phyloP scores from a whole-genome alignment of 441 rosid species.

The Erysimum pusillum region DNA sequence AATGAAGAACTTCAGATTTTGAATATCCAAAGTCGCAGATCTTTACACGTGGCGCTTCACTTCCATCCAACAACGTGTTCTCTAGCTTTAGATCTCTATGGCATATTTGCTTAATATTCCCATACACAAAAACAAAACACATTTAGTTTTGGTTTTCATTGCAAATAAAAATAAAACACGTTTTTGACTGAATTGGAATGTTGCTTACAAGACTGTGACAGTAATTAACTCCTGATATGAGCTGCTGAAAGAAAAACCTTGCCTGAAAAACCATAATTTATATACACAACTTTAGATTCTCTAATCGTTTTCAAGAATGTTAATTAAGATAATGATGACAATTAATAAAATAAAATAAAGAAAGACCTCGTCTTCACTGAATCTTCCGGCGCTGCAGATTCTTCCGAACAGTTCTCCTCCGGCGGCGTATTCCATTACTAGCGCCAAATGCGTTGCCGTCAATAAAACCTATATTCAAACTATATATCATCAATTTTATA shows the following conservation, averaged over 20 bases:
- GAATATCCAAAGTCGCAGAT: conserved; percentile 94
- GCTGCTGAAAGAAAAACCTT: conserved; percentile 90
- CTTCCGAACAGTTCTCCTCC: conserved; percentile 93
- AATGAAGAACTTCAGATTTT: conserved; percentile 73
- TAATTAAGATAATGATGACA: background rate
- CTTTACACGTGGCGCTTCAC: conserved; percentile 76
- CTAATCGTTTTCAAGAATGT: background rate
- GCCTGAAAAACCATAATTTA: conserved; percentile 57
- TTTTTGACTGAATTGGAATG: conserved; percentile 1
- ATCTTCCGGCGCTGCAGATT: conserved; percentile 92
- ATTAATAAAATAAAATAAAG: background rate
- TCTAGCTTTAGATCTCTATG: conserved; percentile 94
- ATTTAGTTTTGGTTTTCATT: background rate
- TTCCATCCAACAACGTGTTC: conserved; percentile 85
- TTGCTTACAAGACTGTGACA: conserved; percentile 80
- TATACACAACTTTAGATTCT: background rate
- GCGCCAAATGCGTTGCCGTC: conserved; percentile 86
- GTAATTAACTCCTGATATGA: conserved; percentile 85
- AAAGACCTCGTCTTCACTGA: conserved; percentile 94
- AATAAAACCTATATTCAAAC: conserved; percentile 56
- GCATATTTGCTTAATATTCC: conserved; percentile 66
- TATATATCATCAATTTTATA: background rate
- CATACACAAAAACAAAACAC: background rate
- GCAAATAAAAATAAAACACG: background rate
- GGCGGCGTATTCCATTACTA: conserved; percentile 95